Conservation (phyloP, 1,139 yeast genomes). For the Yamadazyma conglobata region DNA sequence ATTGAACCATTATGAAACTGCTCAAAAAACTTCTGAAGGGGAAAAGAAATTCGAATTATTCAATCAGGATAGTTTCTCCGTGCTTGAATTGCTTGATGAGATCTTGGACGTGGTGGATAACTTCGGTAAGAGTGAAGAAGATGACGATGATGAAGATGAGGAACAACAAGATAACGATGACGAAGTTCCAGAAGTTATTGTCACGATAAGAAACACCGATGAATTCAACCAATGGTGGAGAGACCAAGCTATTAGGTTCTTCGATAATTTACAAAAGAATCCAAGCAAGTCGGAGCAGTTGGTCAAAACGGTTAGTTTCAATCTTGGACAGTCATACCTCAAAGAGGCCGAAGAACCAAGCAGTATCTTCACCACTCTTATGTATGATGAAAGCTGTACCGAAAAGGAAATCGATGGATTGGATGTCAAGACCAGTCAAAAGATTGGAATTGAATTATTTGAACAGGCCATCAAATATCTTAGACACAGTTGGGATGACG, state of each 20-base stretch:
- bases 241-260: slow-evolving; percentile 44
- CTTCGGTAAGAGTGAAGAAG: slow-evolving; percentile 54
- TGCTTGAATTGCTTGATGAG: slow-evolving; percentile 58
- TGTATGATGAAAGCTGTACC: slow-evolving; percentile 54
- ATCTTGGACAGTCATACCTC: slow-evolving; percentile 59
- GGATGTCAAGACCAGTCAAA: slow-evolving; percentile 42
- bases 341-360: slow-evolving; percentile 64
- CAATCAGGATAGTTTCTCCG: slow-evolving; percentile 43
- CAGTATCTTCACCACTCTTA: slow-evolving; percentile 50
- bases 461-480: slow-evolving; percentile 57
- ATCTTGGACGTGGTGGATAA: slow-evolving; percentile 62
- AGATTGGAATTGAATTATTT: slow-evolving; percentile 48
- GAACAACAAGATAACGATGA: slow-evolving; percentile 23
- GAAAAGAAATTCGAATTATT: slow-evolving; percentile 25
- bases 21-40: slow-evolving; percentile 32
- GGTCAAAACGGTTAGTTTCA: slow-evolving; percentile 31
- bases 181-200: slow-evolving; percentile 48
- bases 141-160: slow-evolving; percentile 40
- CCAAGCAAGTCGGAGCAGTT: slow-evolving; percentile 9
- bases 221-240: slow-evolving; percentile 56
- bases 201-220: slow-evolving; percentile 41
- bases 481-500: slow-evolving; percentile 58
- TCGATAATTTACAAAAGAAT: slow-evolving; percentile 29
- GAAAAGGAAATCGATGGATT: slow-evolving; percentile 37
- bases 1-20: slow-evolving; percentile 41